Evolutionary conservation across 768 basidiomycete species (phyloP), one percentile per base, ranked within the genome.

Genomic region (Podaxis sp.): DNA sequence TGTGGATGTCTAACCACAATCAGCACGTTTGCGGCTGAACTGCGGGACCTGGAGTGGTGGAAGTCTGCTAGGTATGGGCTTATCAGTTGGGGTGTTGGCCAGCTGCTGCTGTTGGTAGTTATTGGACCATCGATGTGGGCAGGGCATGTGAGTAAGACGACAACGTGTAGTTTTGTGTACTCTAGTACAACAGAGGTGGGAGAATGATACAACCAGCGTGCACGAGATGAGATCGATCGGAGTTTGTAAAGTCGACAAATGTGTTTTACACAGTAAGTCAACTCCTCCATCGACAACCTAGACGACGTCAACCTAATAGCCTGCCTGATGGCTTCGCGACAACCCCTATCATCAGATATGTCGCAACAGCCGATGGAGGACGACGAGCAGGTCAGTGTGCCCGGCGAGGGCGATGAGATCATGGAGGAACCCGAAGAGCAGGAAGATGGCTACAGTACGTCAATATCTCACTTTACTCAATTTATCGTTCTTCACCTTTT

Each of bases 1-100:
- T 98, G 96, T 71, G 97, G 95, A 11, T 95, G 94, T 76, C 79
- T 99, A 67, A 96, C 90, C 1, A 99, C 97, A 1, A 84, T 99
- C 67, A 94, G 91, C 73, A 99, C 96, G 17, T 96, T 99, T 70
- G 90, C 87, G 1, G 88, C 88, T 8, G 97, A 99, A 72, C 72
- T 92, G 22, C 75, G 79, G 37, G 82, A 83, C 46, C 76, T 95
- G 64, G 74, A 77, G 48, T 72, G 78, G 36, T 72, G 84, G 73
- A 85, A 82, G 69, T 86, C 87, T 30, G 86, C 82, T 77, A 69
- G 86, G 50, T 99, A 99, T 72, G 84, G 83, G 28, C 65, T 81
- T 1, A 69, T 85, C 48, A 96, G 92, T 70, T 90, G 90, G 82
- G 72, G 82, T 20, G 69, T 78, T 22, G 90, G 88, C 13, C 93